Evolutionary conservation across 2,329 filamentous ascomycete species (phyloP), one percentile per base, ranked within the genome.

Genomic region (Lizonia empirigonia): DNA sequence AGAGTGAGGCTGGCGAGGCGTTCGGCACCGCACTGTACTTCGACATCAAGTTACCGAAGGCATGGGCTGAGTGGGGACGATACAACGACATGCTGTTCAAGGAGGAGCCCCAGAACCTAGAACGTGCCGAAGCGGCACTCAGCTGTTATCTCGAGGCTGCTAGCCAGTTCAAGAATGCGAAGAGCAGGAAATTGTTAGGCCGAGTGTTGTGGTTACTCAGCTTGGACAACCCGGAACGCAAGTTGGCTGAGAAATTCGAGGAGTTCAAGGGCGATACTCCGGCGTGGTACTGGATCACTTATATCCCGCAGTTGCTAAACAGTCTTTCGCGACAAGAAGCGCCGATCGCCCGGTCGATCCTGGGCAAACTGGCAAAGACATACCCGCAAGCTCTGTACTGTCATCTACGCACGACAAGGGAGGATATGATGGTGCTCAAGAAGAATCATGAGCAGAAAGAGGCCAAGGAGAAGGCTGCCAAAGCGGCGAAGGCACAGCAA

Each of bases 201-300:
- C 86, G 94, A 32, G 95, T 99, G 40, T 80, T 99, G 39, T 99
- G 94, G 94, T 81, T 99, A 36, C 82, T 99, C 35, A 97, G 93
- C 73, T 80, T 99, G 60, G 94, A 99, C 68, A 91, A 97, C 66
- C 81, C 89, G 0, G 90, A 91, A 68, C 90, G 90, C 10, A 87
- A 84, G 29, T 87, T 99, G 53, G 88, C 90, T 0, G 81, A 85
- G 63, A 91, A 93, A 10, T 99, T 97, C 61, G 91, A 96, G 59
- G 90, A 93, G 62, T 99, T 94, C 78, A 97, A 97, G 78, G 94
- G 94, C 42, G 95, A 99, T 63, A 96, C 91, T 2, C 91, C 92
- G 0, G 91, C 96, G 10, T 99, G 94, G 94, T 99, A 97, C 76
- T 99, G 94, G 94, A 97, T 97, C 62, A 97, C 93, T 0, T 99